A percentile compares a stretch with the other conserved stretches of the same genome.
These are phyloP conservation scores for Begonia peltatifolia DNA, from an alignment of 306 rosid genomes.

Conservation along the genomic window DNA sequence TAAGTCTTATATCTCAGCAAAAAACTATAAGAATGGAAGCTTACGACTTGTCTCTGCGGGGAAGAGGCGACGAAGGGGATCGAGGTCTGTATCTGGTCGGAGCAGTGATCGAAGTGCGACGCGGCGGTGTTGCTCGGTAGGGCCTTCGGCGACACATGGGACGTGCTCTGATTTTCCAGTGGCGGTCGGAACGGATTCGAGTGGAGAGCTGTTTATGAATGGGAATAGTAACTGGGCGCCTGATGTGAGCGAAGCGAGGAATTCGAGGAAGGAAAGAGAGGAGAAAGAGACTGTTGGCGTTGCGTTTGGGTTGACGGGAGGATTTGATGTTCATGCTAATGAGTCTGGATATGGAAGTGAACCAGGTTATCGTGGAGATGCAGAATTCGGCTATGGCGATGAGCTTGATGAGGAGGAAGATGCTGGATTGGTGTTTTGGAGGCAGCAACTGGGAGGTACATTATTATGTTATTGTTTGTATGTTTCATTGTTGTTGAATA, in stretches of 20 bases:
- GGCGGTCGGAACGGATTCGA: slow-evolving; percentile 85
- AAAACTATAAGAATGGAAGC: slow-evolving; percentile 16
- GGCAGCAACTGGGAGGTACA: slow-evolving; percentile 52
- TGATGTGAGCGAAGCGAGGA: slow-evolving; percentile 81
- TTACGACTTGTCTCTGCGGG: slow-evolving; percentile 39
- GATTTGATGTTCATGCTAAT: slow-evolving; percentile 55
- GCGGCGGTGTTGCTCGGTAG: slow-evolving; percentile 79
- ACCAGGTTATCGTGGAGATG: slow-evolving; percentile 99
- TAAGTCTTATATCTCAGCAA: slow-evolving; percentile 11
- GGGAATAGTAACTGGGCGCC: slow-evolving; percentile 85
- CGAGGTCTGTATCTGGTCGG: slow-evolving; percentile 94
- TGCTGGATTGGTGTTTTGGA: slow-evolving; percentile 63
- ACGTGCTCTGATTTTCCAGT: slow-evolving; percentile 94
- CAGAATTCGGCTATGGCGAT: slow-evolving; percentile 91
- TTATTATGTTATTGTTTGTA: too few relatives aligned
- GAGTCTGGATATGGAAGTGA: slow-evolving; percentile 97
- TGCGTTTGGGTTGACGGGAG: slow-evolving; percentile 57
- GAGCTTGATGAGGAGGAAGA: slow-evolving; percentile 95
- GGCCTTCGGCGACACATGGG: slow-evolving; percentile 82
- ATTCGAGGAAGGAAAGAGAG: slow-evolving; percentile 59
- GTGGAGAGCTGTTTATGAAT: slow-evolving; percentile 83
- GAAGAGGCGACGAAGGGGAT: slow-evolving; percentile 78
- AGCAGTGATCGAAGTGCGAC: slow-evolving; percentile 92
- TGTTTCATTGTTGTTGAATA: too few relatives aligned
- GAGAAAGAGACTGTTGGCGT: slow-evolving; percentile 59